Conservation (phyloP, 345 rosid genomes). For the Gossypium ekmanianum region DNA sequence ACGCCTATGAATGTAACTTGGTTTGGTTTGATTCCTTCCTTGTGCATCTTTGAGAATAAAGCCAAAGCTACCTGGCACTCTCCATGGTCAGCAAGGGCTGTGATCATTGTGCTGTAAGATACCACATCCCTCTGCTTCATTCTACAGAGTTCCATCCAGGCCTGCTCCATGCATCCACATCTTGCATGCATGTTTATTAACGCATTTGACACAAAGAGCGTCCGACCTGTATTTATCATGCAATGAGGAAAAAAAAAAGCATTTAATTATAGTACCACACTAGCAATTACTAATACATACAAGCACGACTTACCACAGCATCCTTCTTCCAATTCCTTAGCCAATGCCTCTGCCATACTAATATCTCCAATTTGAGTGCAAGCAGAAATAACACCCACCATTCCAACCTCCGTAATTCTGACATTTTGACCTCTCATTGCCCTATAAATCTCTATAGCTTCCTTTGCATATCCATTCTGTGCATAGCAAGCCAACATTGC, state of each 20-base stretch:
- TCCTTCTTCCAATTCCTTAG: slow-evolving; percentile 28
- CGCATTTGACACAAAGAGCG: slow-evolving; percentile 39
- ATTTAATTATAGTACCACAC: neutral
- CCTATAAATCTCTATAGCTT: slow-evolving; percentile 34
- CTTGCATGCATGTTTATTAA: slow-evolving; percentile 63
- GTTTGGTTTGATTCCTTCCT: slow-evolving; percentile 47
- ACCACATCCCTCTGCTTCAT: slow-evolving; percentile 44
- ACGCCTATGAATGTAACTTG: slow-evolving; percentile 42
- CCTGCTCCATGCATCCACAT: slow-evolving; percentile 45
- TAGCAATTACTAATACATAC: neutral
- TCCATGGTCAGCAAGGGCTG: slow-evolving; percentile 56
- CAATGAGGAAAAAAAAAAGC: neutral
- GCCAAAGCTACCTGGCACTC: slow-evolving; percentile 38
- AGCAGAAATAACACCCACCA: slow-evolving; percentile 37
- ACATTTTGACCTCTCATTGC: slow-evolving; percentile 26
- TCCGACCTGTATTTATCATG: slow-evolving; percentile 31
- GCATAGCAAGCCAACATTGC: slow-evolving; percentile 57
- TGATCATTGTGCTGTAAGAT: slow-evolving; percentile 47
- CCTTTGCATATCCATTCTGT: slow-evolving; percentile 41
- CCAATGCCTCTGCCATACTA: slow-evolving; percentile 39
- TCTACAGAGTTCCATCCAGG: slow-evolving; percentile 39
- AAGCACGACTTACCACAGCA: slow-evolving; percentile 31
- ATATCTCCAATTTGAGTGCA: slow-evolving; percentile 54
- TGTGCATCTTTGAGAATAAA: slow-evolving; percentile 41
- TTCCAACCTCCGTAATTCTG: slow-evolving; percentile 37